Percentiles rank a stretch among this genome's conserved stretches.
phyloP scores from a whole-genome alignment of 2,329 filamentous ascomycete genomes.

The Penicillium sp. region DNA sequence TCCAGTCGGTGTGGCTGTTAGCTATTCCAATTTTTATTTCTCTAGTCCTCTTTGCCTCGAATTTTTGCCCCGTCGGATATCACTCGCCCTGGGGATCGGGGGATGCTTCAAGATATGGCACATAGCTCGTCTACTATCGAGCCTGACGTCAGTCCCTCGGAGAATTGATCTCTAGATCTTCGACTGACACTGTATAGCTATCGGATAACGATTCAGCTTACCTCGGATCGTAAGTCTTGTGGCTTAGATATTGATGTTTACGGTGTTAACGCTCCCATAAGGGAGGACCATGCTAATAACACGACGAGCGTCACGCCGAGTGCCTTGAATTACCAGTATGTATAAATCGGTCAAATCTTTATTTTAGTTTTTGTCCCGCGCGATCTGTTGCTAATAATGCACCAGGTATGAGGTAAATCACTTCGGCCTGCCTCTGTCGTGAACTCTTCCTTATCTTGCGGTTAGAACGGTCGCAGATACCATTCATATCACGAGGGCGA shows the following conservation, averaged over 20 bases:
- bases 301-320: conserved; percentile 31
- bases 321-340: conserved; percentile 30
- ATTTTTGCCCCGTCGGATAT: not conserved
- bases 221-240: conserved; percentile 24
- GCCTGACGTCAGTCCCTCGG: conserved; percentile 23
- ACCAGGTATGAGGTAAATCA: conserved; percentile 30
- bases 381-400: conserved; percentile 7
- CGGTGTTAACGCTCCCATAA: conserved; percentile 11
- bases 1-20: conserved; percentile 17
- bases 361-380: not conserved
- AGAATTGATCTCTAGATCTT: not conserved
- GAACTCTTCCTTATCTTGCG: conserved; percentile 2
- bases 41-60: conserved; percentile 5
- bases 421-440: not conserved
- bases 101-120: conserved; percentile 9
- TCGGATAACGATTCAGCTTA: conserved; percentile 28
- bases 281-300: conserved; percentile 26
- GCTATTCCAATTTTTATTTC: conserved; percentile 16
- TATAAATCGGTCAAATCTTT: not conserved
- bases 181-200: conserved; percentile 12
- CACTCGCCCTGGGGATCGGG: not conserved
- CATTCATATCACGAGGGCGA: conserved; percentile 32
- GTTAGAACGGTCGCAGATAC: conserved; percentile 32
- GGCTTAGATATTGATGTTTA: not conserved
- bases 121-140: conserved; percentile 20